Evolutionary conservation across 345 rosid genomes (phyloP), one percentile per base, ranked within the genome.

Genomic region (Euclidium syriacum): DNA sequence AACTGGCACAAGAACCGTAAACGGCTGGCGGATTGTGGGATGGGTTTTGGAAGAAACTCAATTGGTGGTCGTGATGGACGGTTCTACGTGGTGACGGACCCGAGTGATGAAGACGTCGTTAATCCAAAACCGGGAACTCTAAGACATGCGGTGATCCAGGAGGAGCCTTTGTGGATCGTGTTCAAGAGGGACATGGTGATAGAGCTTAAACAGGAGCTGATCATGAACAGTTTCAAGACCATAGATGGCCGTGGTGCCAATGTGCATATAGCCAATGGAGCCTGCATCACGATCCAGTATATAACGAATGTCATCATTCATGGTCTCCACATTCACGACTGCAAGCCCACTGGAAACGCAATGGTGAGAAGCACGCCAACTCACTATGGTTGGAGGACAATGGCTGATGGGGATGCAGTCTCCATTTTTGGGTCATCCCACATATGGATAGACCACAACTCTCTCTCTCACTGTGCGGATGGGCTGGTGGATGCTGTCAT

Each of bases 271-370:
- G 96, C 98, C 26, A 88, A 86, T 49, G 96, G 98, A n/a, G 98
- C 68, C 1, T 88, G 98, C 76, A 80, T 91, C 51, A 91, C 98
- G 0, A 79, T 91, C 71, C 98, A 91, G 71, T 85, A 42, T 66
- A 61, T 91, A 18, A 88, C 91, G 14, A 91, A 91, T 58, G 91
- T 91, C 46, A 91, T 91, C 72, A 81, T 91, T 62, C 98, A 91
- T 34, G 95, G 98, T 52, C 87, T 91, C n/a, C 96, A 87, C 58
- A 79, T 91, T 66, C 96, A 91, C 43, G 95, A 91, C 57, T 88
- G 96, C 71, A 91, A 81, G 72, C 96, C 98, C 61, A 91, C 96
- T n/a, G 98, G 98, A 4, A 86, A 91, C 68, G 96, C 98, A 38
- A 75, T 84, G 87, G 95, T 91, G 27, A 81, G 98, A 66, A 91